Evolutionary conservation across 371 early-diverging fungal species (phyloP), one percentile per base, ranked within the genome.

Genomic region (Mucor lusitanicus): DNA sequence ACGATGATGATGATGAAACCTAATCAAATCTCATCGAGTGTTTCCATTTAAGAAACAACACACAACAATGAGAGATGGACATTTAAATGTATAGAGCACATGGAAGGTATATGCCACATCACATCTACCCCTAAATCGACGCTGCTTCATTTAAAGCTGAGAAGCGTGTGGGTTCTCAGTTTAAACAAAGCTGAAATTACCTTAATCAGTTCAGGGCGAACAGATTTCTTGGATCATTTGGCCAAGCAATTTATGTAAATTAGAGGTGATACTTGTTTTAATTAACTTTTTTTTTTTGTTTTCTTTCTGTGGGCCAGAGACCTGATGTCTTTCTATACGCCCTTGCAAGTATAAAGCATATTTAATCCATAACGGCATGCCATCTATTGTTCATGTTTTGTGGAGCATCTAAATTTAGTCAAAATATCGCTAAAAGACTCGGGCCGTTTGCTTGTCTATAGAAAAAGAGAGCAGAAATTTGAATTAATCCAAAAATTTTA

Each of bases 381-480:
- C 15, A 6, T 42, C 42, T 42, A 42, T 46, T 21, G 23, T 21
- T 3, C 46, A 46, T 46, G 46, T 46, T 46, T 46, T 46, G 46
- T 19, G 6, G 9, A 46, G 19, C 21, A 46, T 46, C 46, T 46
- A 46, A 21, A 46, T 46, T 46, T 46, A 46, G 46, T 21, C 23
- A 46, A 46, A 46, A 19, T 19, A 46, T 46, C 54, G 56, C 56
- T 33, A 56, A 33, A 33, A 56, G 56, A 56, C 54, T 54, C 54
- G 54, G 56, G 56, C 56, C 33, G 56, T 40, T 21, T 56, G n/a
- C 19, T 32, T 33, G 3, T n/a, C n/a, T n/a, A n/a, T n/a, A n/a
- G 19, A 56, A 33, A 32, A 28, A 17, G 25, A 28, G 28, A 54
- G n/a, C 30, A 56, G 32, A 32, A 32, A 32, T 32, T 12, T 19